These are phyloP conservation scores for Pythium rishiriense DNA, from an alignment of 352 stramenopile species.

Conservation along the genomic window DNA sequence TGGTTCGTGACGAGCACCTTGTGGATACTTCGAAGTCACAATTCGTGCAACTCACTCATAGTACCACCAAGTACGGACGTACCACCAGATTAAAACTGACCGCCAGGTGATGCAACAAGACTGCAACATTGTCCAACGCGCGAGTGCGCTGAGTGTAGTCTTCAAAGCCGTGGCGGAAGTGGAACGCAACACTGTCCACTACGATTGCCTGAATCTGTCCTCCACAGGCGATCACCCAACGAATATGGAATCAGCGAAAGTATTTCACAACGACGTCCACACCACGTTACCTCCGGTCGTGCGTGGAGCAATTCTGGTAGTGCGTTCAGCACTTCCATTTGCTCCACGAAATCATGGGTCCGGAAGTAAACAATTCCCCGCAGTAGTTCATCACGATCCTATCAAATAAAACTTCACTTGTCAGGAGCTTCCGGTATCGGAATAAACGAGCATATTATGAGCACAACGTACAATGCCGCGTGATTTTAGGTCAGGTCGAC, in stretches of 20 bases:
- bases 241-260: no score
- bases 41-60: neutral
- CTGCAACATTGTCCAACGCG: constrained; percentile 71
- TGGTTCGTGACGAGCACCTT: constrained; percentile 76
- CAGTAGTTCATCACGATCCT: constrained; percentile 83
- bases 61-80: constrained; percentile 13
- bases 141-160: constrained; percentile 65
- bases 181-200: constrained; percentile 94
- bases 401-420: constrained; percentile 21
- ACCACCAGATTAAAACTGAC: constrained; percentile 49
- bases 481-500: constrained; percentile 54
- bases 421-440: no score
- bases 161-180: constrained; percentile 89
- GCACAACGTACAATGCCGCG: constrained; percentile 7
- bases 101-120: constrained; percentile 62
- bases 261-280: no score
- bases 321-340: constrained; percentile 84
- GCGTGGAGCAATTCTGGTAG: constrained; percentile 58
- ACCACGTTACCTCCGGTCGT: constrained; percentile 31
- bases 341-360: constrained; percentile 87
- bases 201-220: constrained; percentile 86
- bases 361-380: constrained; percentile 73
- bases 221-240: no score
- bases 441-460: no score
- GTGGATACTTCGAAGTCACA: neutral